Base-by-base conservation (phyloP, 345 rosid genomes). In the Rhodomyrtus tomentosa region DNA sequence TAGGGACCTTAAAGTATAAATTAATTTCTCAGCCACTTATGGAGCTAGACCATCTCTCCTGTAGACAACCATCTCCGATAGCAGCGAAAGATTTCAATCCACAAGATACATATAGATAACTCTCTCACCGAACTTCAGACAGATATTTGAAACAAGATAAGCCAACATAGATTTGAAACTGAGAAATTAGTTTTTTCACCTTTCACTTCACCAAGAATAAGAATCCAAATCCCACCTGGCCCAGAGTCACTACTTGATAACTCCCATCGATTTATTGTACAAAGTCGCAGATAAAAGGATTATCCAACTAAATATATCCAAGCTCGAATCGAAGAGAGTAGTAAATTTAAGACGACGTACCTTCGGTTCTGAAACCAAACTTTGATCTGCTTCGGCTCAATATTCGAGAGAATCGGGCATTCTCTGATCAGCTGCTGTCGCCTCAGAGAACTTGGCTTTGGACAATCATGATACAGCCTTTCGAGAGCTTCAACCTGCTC, bases 281-380 rank as follows among this genome's bases (percentile, higher is more conserved):
- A 36, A 68, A 68, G 36, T 68, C 36, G 13, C 45, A 68, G 5
- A 20, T 32, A 9, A 68, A 68, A 32, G 21, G 45, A 68, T 0
- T 12, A 36, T 21, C 79, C 45, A 0, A 0, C 45, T 68, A 68
- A 8, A 36, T 68, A 68, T 18, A 32, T 29, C 1, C 45, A 68
- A 68, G 79, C 79, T 18, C 0, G 79, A 68, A 45, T 36, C 76
- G 38, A 32, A 36, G 76, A 32, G 45, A 68, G 45, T 68, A 18
- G 79, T 20, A 8, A 45, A 68, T 68, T 68, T 32, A 68, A 68
- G 79, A 68, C 45, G 45, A 36, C 45, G 9, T 54, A 94, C 97
- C 95, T 92, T 84, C 97, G 88, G 85, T 94, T 94, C 85, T 94
- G 97, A 86, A 94, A 94, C 97, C 97, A 94, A 86, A 94, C 97